Conservation (phyloP, 306 rosid species). For the Lablab purpureus region DNA sequence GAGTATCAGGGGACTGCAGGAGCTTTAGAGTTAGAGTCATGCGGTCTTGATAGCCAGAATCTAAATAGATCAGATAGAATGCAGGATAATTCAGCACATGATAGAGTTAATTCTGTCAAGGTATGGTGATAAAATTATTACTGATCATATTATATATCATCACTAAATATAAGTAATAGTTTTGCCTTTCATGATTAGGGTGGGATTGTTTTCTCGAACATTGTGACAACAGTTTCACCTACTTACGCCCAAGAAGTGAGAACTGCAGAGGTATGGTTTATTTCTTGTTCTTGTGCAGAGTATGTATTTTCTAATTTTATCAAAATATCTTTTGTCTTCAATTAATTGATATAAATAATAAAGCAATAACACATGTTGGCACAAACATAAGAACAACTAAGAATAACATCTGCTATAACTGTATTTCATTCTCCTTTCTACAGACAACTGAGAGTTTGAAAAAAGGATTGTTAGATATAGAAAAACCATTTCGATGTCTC, state of each 20-base stretch:
- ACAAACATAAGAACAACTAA: slow-evolving; percentile 20
- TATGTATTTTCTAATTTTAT: slow-evolving; percentile 4
- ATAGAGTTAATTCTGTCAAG: slow-evolving; percentile 88
- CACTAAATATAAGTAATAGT: slow-evolving; percentile 37
- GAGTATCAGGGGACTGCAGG: slow-evolving; percentile 94
- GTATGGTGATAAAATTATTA: slow-evolving; percentile 51
- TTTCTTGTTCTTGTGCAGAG: slow-evolving; percentile 45
- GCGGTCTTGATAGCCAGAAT: slow-evolving; percentile 83
- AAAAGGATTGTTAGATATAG: slow-evolving; percentile 39
- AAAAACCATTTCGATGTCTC: slow-evolving; percentile 20
- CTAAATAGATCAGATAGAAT: slow-evolving; percentile 87
- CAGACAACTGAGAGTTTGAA: slow-evolving; percentile 6
- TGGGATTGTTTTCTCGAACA: slow-evolving; percentile 91
- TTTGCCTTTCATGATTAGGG: slow-evolving; percentile 67
- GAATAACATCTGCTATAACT: slow-evolving; percentile 28
- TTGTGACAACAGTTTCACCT: slow-evolving; percentile 97
- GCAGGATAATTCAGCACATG: slow-evolving; percentile 88
- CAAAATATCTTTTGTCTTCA: slow-evolving; percentile 30
- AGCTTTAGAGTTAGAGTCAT: slow-evolving; percentile 79
- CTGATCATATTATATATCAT: slow-evolving; percentile 14
- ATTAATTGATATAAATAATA: slow-evolving; percentile 6
- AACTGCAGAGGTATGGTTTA: slow-evolving; percentile 80
- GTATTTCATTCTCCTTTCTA: slow-evolving; percentile 25
- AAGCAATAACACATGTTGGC: slow-evolving; percentile 4
- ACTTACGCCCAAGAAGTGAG: slow-evolving; percentile 96